Conservation (phyloP, 768 basidiomycete species). For the Porpolomopsis calyptriformis region DNA sequence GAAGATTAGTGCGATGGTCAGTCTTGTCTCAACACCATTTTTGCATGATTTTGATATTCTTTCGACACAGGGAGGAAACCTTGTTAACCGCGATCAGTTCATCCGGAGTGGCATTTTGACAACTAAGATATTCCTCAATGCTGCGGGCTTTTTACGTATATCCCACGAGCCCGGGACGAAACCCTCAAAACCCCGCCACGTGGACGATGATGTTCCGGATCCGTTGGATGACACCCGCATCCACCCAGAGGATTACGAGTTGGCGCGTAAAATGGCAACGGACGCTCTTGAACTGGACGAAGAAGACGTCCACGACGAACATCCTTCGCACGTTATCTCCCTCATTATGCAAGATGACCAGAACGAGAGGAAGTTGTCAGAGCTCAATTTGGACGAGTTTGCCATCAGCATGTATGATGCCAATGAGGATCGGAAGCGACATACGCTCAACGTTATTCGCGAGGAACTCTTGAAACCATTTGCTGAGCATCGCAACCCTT, state of each 20-base stretch:
- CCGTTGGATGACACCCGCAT: slow-evolving; percentile 93
- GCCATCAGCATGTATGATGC: slow-evolving; percentile 83
- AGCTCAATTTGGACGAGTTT: slow-evolving; percentile 92
- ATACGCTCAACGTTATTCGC: slow-evolving; percentile 81
- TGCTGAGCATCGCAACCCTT: slow-evolving; percentile 58
- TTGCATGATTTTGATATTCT: slow-evolving; percentile 6
- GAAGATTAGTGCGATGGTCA: slow-evolving; percentile 67
- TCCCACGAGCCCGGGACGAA: slow-evolving; percentile 58
- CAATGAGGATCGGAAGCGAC: slow-evolving; percentile 76
- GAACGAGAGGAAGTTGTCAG: slow-evolving; percentile 69
- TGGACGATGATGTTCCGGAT: slow-evolving; percentile 66
- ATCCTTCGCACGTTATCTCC: slow-evolving; percentile 83
- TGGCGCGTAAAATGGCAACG: slow-evolving; percentile 96
- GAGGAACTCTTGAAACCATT: slow-evolving; percentile 77
- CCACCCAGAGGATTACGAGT: slow-evolving; percentile 94
- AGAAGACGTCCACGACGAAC: slow-evolving; percentile 87
- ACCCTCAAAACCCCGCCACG: slow-evolving; percentile 52
- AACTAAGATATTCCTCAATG: slow-evolving; percentile 85
- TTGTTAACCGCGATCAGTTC: slow-evolving; percentile 83
- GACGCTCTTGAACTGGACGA: slow-evolving; percentile 97
- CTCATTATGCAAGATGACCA: slow-evolving; percentile 78
- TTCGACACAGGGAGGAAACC: slow-evolving; percentile 61
- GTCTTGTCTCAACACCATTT: slow-evolving; percentile 16
- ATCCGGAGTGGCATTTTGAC: slow-evolving; percentile 71
- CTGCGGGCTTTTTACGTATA: slow-evolving; percentile 85